A percentile compares a stretch with the other conserved stretches of the same genome.
Evolutionary conservation across 1,284 basidiomycete species (phyloP).

Genomic region (Sanguinoderma infundibulare): DNA sequence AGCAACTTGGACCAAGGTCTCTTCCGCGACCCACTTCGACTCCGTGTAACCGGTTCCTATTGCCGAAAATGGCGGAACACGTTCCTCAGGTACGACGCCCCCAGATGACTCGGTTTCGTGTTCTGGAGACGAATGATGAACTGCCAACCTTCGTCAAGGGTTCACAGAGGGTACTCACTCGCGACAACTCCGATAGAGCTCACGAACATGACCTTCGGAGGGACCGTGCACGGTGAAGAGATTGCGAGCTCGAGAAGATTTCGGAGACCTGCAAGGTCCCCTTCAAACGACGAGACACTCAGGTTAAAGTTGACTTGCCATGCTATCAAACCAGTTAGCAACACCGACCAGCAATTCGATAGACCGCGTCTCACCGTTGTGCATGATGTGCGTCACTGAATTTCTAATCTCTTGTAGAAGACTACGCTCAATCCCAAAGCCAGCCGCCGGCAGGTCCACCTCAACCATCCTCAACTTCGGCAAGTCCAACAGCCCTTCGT

Average conservation of each 20-base stretch:
- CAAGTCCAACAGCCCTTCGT: conserved; percentile 29
- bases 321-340: conserved; percentile 22
- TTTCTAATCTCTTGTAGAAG: conserved; percentile 34
- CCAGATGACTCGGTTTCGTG: not conserved
- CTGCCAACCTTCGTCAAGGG: not conserved
- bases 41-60: conserved; percentile 42
- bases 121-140: not conserved
- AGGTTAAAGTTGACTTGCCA: conserved; percentile 43
- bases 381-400: conserved; percentile 36
- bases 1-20: conserved; percentile 24
- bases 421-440: conserved; percentile 33
- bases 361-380: conserved; percentile 33
- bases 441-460: conserved; percentile 32
- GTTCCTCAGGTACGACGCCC: conserved; percentile 6
- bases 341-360: too few relatives aligned
- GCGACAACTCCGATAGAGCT: conserved; percentile 37
- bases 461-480: conserved; percentile 40
- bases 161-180: conserved; percentile 9
- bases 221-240: conserved; percentile 15
- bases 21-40: conserved; percentile 46
- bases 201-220: conserved; percentile 33
- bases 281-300: conserved; percentile 23
- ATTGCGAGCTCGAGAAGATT: conserved; percentile 31
- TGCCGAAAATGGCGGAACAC: conserved; percentile 26
- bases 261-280: conserved; percentile 21